phyloP scores from a whole-genome alignment of 148 eudicot species.

The Euryodendron excelsum region DNA sequence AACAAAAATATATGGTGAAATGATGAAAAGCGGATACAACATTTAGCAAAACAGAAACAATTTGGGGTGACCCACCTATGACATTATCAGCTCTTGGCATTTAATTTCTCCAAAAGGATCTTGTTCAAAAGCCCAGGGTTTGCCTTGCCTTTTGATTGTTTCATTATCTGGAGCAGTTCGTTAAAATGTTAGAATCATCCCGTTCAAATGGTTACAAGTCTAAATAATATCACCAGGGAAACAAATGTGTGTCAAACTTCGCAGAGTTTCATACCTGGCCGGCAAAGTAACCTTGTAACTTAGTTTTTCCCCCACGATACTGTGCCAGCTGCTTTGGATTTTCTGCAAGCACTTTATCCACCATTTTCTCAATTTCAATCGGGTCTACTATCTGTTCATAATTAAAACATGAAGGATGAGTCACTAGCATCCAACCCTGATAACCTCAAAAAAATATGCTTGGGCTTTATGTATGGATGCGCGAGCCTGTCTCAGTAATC shows the following conservation, averaged over 20 bases:
- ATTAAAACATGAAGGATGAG: neutral
- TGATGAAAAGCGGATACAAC: neutral
- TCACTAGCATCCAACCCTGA: neutral
- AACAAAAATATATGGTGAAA: neutral
- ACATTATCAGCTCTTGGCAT: slow-evolving; percentile 47
- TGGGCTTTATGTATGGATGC: neutral
- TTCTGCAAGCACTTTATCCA: slow-evolving; percentile 64
- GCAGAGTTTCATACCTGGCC: slow-evolving; percentile 61
- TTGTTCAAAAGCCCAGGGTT: slow-evolving; percentile 87
- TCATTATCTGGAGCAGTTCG: slow-evolving; percentile 64
- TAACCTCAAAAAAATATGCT: neutral
- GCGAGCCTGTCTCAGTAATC: neutral
- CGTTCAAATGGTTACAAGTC: neutral
- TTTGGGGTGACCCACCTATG: neutral
- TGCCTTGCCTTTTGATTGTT: slow-evolving; percentile 93
- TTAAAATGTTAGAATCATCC: neutral
- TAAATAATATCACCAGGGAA: neutral
- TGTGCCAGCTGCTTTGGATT: slow-evolving; percentile 89
- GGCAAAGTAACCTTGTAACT: slow-evolving; percentile 86
- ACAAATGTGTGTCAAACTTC: neutral
- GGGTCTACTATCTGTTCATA: slow-evolving; percentile 69
- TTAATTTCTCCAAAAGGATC: slow-evolving; percentile 75
- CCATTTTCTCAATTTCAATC: slow-evolving; percentile 74
- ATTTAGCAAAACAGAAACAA: neutral
- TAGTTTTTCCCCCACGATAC: slow-evolving; percentile 87